Conservation (phyloP, 768 basidiomycete species). For the Tricholomella constricta region DNA sequence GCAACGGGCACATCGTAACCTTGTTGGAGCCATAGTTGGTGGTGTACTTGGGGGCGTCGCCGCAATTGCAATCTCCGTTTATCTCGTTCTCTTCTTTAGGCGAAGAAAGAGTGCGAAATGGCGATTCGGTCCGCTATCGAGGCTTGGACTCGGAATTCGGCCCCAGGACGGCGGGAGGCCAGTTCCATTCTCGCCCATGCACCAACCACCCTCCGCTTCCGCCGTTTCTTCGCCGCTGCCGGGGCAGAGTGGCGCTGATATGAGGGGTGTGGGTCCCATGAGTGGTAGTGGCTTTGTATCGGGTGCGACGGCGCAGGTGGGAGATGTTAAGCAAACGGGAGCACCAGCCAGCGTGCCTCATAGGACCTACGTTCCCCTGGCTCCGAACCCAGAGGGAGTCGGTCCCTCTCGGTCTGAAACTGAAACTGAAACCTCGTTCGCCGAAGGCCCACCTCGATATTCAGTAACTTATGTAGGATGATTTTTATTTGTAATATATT, state of each 20-base stretch:
- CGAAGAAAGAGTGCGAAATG: not conserved
- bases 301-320: not conserved
- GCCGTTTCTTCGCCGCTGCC: not conserved
- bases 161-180: not conserved
- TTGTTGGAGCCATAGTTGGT: constrained; percentile 1
- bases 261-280: not conserved
- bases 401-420: not conserved
- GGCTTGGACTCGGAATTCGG: no score
- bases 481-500: not conserved
- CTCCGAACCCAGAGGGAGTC: not conserved
- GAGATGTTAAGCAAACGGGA: not conserved
- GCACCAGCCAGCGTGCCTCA: not conserved
- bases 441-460: not conserved
- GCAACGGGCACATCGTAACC: not conserved
- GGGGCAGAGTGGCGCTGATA: not conserved
- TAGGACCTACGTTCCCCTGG: not conserved
- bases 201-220: not conserved
- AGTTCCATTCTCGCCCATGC: not conserved
- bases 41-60: not conserved
- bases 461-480: not conserved
- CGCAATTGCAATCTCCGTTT: not conserved
- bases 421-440: not conserved
- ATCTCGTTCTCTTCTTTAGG: not conserved
- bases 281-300: not conserved
- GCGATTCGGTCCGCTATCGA: not conserved